A percentile compares a stretch with the other conserved stretches of the same genome.
phyloP scores from a whole-genome alignment of 2,329 filamentous ascomycete species.

The Berkeleyomyces rouxiae region DNA sequence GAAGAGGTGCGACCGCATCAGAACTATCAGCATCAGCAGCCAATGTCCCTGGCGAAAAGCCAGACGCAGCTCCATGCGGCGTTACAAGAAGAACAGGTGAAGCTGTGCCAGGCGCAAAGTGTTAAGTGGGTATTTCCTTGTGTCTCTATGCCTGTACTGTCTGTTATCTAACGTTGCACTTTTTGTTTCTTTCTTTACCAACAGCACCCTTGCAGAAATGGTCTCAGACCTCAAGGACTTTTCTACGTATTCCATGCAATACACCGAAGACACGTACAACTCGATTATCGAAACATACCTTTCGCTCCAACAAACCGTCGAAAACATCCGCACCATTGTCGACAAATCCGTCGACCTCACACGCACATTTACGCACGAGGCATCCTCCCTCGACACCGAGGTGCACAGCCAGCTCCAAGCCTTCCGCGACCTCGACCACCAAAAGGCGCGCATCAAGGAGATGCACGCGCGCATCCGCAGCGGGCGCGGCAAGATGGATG shows the following conservation, averaged over 20 bases:
- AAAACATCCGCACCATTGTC: slow-evolving; percentile 50
- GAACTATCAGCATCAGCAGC: not conserved
- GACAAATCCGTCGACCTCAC: slow-evolving; percentile 41
- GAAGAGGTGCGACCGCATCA: not conserved
- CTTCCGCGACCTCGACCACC: slow-evolving; percentile 46
- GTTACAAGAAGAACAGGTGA: slow-evolving; percentile 8
- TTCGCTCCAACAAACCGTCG: slow-evolving; percentile 45
- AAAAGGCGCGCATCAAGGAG: slow-evolving; percentile 44
- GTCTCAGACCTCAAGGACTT: slow-evolving; percentile 32
- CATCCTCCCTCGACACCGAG: slow-evolving; percentile 41
- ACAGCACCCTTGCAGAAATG: slow-evolving; percentile 12
- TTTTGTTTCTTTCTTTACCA: not conserved
- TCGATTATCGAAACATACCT: slow-evolving; percentile 53
- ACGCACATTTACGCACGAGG: slow-evolving; percentile 41
- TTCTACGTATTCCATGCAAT: slow-evolving; percentile 44
- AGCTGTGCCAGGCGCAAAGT: slow-evolving; percentile 5
- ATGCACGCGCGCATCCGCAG: slow-evolving; percentile 44
- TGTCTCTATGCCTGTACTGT: not conserved
- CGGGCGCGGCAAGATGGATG: slow-evolving; percentile 42
- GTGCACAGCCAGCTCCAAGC: slow-evolving; percentile 41
- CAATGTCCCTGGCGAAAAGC: slow-evolving; percentile 3
- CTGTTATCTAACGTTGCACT: not conserved
- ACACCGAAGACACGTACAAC: slow-evolving; percentile 60
- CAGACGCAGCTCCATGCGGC: slow-evolving; percentile 5
- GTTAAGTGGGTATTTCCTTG: slow-evolving; percentile 4